These are phyloP conservation scores for Nicotiana rustica DNA, from an alignment of 305 asterid genomes.

Conservation along the genomic window DNA sequence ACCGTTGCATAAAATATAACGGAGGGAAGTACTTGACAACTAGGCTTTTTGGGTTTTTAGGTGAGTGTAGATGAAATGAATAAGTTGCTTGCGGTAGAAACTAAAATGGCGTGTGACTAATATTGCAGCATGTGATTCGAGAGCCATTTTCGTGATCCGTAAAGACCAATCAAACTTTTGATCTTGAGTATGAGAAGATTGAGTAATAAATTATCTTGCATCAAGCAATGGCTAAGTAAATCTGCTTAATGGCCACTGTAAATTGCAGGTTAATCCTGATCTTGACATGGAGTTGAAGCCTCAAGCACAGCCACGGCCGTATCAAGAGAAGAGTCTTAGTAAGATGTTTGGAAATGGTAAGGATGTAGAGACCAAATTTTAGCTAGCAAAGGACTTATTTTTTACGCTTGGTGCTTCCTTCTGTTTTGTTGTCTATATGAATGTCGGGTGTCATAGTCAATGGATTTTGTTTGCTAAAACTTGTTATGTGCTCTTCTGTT, in stretches of 20 bases:
- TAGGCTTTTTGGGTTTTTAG: neutral
- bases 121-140: neutral
- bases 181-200: conserved; percentile 14
- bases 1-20: neutral
- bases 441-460: neutral
- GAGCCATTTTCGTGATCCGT: neutral
- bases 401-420: neutral
- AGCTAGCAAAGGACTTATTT: neutral
- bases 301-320: conserved; percentile 96
- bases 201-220: conserved; percentile 1
- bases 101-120: neutral
- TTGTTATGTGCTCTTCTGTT: conserved; percentile 43
- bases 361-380: neutral
- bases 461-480: conserved; percentile 2
- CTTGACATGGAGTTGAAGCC: conserved; percentile 98
- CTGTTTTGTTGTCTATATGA: neutral
- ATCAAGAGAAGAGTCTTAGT: conserved; percentile 99
- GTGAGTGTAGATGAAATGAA: neutral
- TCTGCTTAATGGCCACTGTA: conserved; percentile 40
- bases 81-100: conserved; percentile 1
- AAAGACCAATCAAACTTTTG: conserved; percentile 22
- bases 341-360: conserved; percentile 91
- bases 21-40: neutral
- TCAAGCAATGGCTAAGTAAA: neutral
- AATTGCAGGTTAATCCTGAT: conserved; percentile 85